Percentiles rank a stretch among this genome's conserved stretches.
Conservation (phyloP, 2,329 filamentous ascomycete species). For the Cytospora piceicola region DNA sequence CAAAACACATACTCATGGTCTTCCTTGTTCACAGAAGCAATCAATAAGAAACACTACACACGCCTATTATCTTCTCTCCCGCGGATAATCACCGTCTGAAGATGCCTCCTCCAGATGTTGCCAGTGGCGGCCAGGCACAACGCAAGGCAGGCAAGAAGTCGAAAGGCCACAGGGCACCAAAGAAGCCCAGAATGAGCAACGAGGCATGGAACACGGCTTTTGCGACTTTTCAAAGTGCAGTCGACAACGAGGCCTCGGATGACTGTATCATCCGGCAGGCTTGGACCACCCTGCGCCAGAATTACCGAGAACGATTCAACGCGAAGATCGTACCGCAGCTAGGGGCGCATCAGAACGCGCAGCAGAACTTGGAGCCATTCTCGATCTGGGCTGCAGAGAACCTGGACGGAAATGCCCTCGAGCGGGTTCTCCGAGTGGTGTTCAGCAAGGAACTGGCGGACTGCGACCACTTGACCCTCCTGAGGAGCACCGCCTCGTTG, state of each 20-base stretch:
- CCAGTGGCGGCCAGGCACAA: background rate
- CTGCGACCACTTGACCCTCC: slow-evolving; percentile 16
- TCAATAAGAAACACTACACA: background rate
- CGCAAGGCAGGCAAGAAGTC: slow-evolving; percentile 3
- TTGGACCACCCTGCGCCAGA: slow-evolving; percentile 8
- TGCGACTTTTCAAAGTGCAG: slow-evolving; percentile 1
- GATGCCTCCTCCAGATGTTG: background rate
- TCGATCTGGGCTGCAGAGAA: slow-evolving; percentile 23
- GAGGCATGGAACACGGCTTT: slow-evolving; percentile 15
- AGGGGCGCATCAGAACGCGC: background rate
- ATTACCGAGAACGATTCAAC: slow-evolving; percentile 18
- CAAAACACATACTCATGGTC: background rate
- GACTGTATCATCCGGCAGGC: slow-evolving; percentile 8
- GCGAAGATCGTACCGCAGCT: slow-evolving; percentile 7
- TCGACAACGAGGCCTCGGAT: slow-evolving; percentile 12
- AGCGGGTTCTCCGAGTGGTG: slow-evolving; percentile 18
- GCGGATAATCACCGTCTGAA: background rate
- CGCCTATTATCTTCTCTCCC: too few species aligned
- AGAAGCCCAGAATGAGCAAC: slow-evolving; percentile 19
- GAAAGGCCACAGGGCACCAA: slow-evolving; percentile 1
- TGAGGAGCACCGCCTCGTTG: slow-evolving; percentile 9
- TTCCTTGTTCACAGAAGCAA: background rate
- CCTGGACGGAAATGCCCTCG: background rate
- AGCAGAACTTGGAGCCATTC: slow-evolving; percentile 16
- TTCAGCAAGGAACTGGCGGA: slow-evolving; percentile 18